These are phyloP conservation scores for Phytophthora crassamura DNA, from an alignment of 352 stramenopile species.

Conservation along the genomic window DNA sequence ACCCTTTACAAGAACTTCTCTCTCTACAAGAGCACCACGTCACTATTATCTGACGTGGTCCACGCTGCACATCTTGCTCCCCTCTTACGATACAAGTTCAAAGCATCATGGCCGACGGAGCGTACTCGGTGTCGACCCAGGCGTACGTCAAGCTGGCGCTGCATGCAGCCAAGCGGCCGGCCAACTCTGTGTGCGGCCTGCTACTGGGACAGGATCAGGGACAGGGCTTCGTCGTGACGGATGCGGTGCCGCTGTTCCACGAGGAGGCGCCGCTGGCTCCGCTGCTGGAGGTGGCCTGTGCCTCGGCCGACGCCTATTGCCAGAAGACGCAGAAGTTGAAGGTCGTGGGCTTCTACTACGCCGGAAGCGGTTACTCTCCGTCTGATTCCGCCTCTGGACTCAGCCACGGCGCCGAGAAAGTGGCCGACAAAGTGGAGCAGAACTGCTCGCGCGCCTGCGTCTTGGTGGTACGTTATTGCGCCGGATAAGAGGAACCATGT, in stretches of 20 bases:
- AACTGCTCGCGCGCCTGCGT: conserved; percentile 79
- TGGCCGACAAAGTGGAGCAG: conserved; percentile 70
- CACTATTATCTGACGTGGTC: no score
- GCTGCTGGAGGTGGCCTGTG: conserved; percentile 69
- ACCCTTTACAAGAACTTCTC: conserved; percentile 31
- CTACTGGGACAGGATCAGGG: conserved; percentile 61
- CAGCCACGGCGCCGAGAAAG: conserved; percentile 63
- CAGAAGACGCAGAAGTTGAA: conserved; percentile 47
- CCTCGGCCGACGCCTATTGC: conserved; percentile 70
- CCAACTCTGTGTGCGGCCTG: conserved; percentile 55
- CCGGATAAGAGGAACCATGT: conserved; percentile 7
- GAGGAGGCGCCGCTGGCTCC: conserved; percentile 72
- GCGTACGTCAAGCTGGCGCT: conserved; percentile 82
- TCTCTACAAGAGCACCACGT: conserved; percentile 28
- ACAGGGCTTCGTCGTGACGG: conserved; percentile 54
- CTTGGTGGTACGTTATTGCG: conserved; percentile 46
- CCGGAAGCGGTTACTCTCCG: conserved; percentile 38
- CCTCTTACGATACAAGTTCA: conserved; percentile 17
- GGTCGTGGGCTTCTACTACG: conserved; percentile 78
- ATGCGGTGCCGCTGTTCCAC: conserved; percentile 84
- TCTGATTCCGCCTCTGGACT: conserved; percentile 46
- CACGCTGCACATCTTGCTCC: neutral
- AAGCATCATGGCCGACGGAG: conserved; percentile 47
- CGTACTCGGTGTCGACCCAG: conserved; percentile 63
- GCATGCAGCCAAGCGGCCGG: conserved; percentile 69